Evolutionary conservation across 768 basidiomycete genomes (phyloP), one percentile per base, ranked within the genome.

Genomic region (Russula vinacea): DNA sequence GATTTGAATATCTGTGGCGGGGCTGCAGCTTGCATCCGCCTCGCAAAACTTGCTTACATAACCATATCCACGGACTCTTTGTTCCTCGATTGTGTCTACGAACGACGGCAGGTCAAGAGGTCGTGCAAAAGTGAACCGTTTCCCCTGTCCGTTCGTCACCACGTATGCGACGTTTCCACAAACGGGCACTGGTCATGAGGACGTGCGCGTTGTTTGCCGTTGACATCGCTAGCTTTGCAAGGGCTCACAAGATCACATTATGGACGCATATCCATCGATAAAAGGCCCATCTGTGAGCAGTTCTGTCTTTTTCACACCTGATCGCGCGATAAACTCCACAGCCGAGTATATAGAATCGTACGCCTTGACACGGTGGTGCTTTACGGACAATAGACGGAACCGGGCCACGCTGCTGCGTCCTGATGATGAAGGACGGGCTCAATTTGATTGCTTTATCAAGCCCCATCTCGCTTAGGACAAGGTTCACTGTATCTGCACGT

Each of bases 1-100:
- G 26, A 5, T 32, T 56, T 37, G 51, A 35, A 51, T 51, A 58
- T 67, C 54, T 11, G 55, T 62, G 58, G 59, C 62, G 39, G 35
- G 9, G 17, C 3, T 19, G 44, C 26, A 29, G 50, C 19, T n/a
- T 7, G 17, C n/a, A 3, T 8, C 13, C 19, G 44, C 19, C 24
- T 26, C n/a, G 13, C 63, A 65, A 61, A 61, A 61, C 16, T 10
- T 6, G 64, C 49, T 65, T 65, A 65, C 42, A 16, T 65, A 61
- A 65, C 16, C 13, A 4, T 1, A 17, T 45, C 3, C 52, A 44
- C n/a, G n/a, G 44, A 45, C n/a, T 11, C 9, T 45, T 42, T 19
- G 17, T 42, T n/a, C 19, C 44, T 49, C 47, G 47, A 49, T 49
- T 49, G 49, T 50, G 24, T 24, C 39, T 29, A 29, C 29, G 29